Evolutionary conservation across 495 filamentous ascomycete species (phyloP).

Genomic region (Aspergillus bertholletiae): DNA sequence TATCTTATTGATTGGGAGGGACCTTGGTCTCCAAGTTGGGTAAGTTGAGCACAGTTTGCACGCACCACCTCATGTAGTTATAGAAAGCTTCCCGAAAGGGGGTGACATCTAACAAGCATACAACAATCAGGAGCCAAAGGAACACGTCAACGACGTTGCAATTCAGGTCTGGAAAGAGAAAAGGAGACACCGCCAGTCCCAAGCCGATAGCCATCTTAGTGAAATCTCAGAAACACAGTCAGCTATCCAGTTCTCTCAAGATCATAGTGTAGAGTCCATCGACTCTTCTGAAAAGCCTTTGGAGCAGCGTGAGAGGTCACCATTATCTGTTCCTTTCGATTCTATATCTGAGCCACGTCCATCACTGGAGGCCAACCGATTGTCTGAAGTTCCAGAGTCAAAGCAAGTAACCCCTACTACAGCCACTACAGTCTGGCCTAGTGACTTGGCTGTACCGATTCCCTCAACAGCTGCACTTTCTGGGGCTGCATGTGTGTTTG

Average conservation of each 20-base stretch:
- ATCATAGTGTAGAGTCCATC: neutral
- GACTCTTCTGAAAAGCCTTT: neutral
- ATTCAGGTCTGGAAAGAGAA: slow-evolving; percentile 30
- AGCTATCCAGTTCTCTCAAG: neutral
- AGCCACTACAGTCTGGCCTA: neutral
- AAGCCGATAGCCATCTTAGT: neutral
- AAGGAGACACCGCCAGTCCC: slow-evolving; percentile 9
- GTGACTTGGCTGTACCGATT: neutral
- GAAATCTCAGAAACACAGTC: slow-evolving; percentile 2
- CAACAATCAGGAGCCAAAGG: slow-evolving; percentile 35
- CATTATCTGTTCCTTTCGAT: slow-evolving; percentile 18
- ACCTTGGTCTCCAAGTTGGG: slow-evolving; percentile 37
- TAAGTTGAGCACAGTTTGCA: slow-evolving; percentile 17
- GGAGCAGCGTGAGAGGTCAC: slow-evolving; percentile 6
- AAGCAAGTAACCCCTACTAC: neutral
- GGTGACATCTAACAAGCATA: neutral
- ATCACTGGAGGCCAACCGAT: neutral
- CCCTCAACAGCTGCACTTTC: neutral
- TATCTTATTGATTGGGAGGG: slow-evolving; percentile 45
- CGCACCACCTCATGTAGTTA: neutral
- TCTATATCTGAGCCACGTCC: slow-evolving; percentile 5
- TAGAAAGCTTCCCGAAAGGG: neutral
- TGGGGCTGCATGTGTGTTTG: neutral
- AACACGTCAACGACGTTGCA: slow-evolving; percentile 33
- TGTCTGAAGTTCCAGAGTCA: neutral